Base-by-base conservation (phyloP, 257 asterid species). In the Scutellaria baicalensis region DNA sequence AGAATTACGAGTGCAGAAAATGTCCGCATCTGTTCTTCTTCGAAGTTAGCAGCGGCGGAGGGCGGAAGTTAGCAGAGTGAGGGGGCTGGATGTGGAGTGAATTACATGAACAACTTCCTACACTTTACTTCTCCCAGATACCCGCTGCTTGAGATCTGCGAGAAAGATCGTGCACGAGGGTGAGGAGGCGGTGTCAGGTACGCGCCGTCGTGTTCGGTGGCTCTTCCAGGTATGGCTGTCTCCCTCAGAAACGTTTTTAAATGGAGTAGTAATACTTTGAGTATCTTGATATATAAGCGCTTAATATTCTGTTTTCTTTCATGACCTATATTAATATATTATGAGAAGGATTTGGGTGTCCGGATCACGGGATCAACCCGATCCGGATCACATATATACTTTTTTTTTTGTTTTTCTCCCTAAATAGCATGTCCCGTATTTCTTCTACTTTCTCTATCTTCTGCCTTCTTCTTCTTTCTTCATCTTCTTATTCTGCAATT, bases 121-220 rank as follows among this genome's bases (percentile, higher is more conserved):
- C n/a, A 48, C 69, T 69, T 75, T 69, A 69, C 68, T 33, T 67
- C 14, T 72, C 81, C 75, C 75, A 72, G 78, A 72, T 72, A 77
- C 71, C 5, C 81, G 70, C 68, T 59, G 57, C 68, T 72, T 60
- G 75, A 77, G 74, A 77, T 77, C 75, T 72, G 75, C 43, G 14
- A 45, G 49, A 43, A 17, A 77, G 77, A 70, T 47, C 36, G 47
- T 14, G 39, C 17, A 23, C 50, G 50, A 6, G 77, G 66, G 58
- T 9, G 36, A 4, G 21, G 31, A 16, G 47, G 11, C 36, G 39
- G 69, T 78, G 76, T 31, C 48, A 27, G 1, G 8, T 8, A 72
- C 79, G 75, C 82, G 82, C 78, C 74, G 78, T 44, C 78, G 59
- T 27, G 66, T 31, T 45, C 49, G 70, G 60, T 42, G 69, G 36